Evolutionary conservation across 2,329 filamentous ascomycete genomes (phyloP), one percentile per base, ranked within the genome.

Genomic region (Penicillium expansum): DNA sequence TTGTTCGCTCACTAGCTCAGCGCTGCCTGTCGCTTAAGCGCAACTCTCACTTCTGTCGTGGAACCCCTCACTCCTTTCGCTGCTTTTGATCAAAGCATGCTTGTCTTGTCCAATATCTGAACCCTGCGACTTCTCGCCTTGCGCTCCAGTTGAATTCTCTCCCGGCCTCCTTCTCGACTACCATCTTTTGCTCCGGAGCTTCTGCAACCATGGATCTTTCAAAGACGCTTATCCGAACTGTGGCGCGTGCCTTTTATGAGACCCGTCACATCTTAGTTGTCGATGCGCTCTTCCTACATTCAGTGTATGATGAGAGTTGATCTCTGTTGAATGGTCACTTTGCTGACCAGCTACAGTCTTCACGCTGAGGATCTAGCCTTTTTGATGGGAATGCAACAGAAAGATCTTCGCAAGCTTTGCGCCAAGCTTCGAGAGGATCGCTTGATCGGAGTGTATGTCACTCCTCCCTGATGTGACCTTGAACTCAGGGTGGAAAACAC

Each of bases 381-480:
- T 67, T 80, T 97, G 24, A 88, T 97, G 76, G 88, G 88, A 60
- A 92, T 95, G 77, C 93, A 96, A 71, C 87, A 87, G 39, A 97
- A 99, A 72, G 90, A 95, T 68, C 83, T 97, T 42, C 91, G 94
- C 71, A 95, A 93, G 73, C 84, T 96, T 30, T 93, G 91, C 73
- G 92, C 89, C 58, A 89, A 86, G 67, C 82, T 99, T 51, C 86
- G 86, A 65, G 92, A 96, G 72, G 91, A 95, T 70, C 88, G 93
- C 52, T 86, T 99, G 68, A 79, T 97, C 57, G 84, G 86, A 65
- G 86, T 93, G 84, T 93, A 86, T 63, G 83, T 37, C 50, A 50
- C 49, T 50, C 18, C 44, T 43, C 18, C 44, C 50, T 42, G 44
- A 56, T 47, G 39, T 24, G 27, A 20, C 6, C 18, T 8, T 24